phyloP scores from a whole-genome alignment of 2,329 filamentous ascomycete genomes.

The Thermothelomyces thermophilus region DNA sequence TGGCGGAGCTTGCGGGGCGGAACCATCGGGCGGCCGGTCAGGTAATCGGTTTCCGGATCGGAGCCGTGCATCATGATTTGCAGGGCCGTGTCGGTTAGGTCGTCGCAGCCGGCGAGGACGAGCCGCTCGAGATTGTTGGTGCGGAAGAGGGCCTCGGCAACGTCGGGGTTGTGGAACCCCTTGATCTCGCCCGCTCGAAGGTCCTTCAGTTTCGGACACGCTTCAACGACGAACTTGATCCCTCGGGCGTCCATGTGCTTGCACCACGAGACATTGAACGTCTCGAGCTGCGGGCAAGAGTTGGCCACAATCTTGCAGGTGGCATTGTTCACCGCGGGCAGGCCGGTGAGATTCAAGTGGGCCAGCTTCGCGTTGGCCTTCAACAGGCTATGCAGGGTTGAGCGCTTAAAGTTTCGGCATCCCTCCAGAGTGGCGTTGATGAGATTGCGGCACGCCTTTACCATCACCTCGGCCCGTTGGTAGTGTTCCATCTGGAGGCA shows the following conservation, averaged over 20 bases:
- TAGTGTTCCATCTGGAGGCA: constrained; percentile 84
- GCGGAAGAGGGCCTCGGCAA: constrained; percentile 69
- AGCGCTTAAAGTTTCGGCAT: constrained; percentile 73
- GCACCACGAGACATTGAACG: constrained; percentile 90
- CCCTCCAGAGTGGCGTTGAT: constrained; percentile 84
- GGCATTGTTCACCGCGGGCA: constrained; percentile 71
- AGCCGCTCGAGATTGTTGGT: constrained; percentile 79
- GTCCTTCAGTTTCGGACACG: constrained; percentile 68
- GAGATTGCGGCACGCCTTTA: constrained; percentile 80
- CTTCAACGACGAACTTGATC: constrained; percentile 63
- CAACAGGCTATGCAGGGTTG: constrained; percentile 71
- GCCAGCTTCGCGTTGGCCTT: constrained; percentile 67
- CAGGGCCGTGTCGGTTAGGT: constrained; percentile 69
- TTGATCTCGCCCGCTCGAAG: constrained; percentile 74
- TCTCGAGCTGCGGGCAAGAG: constrained; percentile 73
- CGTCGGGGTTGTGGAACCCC: constrained; percentile 67
- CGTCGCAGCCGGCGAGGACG: constrained; percentile 70
- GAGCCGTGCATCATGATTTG: constrained; percentile 67
- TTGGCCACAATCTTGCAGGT: constrained; percentile 81
- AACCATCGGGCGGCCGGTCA: constrained; percentile 70
- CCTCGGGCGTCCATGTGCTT: constrained; percentile 74
- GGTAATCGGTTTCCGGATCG: constrained; percentile 70
- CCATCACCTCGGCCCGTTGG: constrained; percentile 68
- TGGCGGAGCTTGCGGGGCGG: constrained; percentile 73
- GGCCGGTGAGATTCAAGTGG: constrained; percentile 80